Conservation (phyloP, 805 yeast genomes). For the Saccharomycopsis selenospora region DNA sequence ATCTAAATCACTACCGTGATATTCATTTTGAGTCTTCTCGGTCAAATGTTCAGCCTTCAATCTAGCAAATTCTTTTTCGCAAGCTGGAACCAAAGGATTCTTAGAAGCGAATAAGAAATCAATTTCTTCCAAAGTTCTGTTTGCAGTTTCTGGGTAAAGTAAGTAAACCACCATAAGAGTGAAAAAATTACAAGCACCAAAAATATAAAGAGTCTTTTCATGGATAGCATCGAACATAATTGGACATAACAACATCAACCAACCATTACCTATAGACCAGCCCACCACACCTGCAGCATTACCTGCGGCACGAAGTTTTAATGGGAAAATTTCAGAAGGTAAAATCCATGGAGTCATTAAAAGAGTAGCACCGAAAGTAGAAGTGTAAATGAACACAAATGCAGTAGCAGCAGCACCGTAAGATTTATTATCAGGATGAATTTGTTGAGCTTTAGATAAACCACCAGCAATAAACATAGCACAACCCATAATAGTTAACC, state of each 20-base stretch:
- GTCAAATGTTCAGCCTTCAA: not conserved
- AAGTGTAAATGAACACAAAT: constrained; percentile 38
- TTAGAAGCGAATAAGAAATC: constrained; percentile 48
- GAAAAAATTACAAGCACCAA: constrained; percentile 52
- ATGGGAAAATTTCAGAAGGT: constrained; percentile 56
- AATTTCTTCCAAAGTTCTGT: constrained; percentile 65
- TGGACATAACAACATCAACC: constrained; percentile 62
- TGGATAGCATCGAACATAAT: constrained; percentile 39
- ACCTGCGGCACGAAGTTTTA: constrained; percentile 51
- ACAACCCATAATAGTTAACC: constrained; percentile 42
- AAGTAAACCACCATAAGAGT: constrained; percentile 56
- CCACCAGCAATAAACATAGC: constrained; percentile 43
- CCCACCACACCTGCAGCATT: constrained; percentile 56
- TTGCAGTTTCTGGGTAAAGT: constrained; percentile 71
- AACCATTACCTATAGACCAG: constrained; percentile 57
- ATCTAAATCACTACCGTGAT: not conserved
- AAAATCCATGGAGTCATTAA: constrained; percentile 55
- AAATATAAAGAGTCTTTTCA: constrained; percentile 64
- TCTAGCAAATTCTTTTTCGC: constrained; percentile 6
- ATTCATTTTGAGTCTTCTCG: not conserved
- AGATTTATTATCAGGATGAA: constrained; percentile 32
- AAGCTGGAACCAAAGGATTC: not conserved
- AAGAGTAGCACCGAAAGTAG: constrained; percentile 46
- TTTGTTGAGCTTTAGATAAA: constrained; percentile 32
- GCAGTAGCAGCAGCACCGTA: constrained; percentile 61